Percentiles rank a stretch among this genome's conserved stretches.
These are phyloP conservation scores for Bruguiera hainesii DNA, from an alignment of 441 rosid species.

Conservation along the genomic window DNA sequence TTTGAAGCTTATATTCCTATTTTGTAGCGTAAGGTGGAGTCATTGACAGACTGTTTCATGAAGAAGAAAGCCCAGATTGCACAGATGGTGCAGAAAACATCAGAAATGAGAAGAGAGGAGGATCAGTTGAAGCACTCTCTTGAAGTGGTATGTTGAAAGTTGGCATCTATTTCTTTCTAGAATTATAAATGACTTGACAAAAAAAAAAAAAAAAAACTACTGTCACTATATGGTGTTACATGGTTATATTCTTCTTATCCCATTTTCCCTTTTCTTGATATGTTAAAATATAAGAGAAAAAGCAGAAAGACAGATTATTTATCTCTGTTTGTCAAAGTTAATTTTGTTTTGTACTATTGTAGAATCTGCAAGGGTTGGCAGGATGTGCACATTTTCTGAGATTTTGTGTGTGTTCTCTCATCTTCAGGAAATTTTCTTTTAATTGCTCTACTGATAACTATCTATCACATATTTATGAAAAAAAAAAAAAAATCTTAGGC, in stretches of 20 bases:
- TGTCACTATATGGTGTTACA: too few relatives aligned
- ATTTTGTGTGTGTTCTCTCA: too few relatives aligned
- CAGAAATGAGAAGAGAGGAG: slow-evolving; percentile 63
- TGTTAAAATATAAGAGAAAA: neutral
- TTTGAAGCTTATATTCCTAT: slow-evolving; percentile 10
- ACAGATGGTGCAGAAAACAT: slow-evolving; percentile 59
- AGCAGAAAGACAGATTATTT: neutral
- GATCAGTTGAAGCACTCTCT: slow-evolving; percentile 49
- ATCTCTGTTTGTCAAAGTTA: neutral
- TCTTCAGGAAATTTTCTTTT: neutral
- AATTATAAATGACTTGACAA: neutral
- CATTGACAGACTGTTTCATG: slow-evolving; percentile 39
- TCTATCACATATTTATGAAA: too few relatives aligned
- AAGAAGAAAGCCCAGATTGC: slow-evolving; percentile 72
- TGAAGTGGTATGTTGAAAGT: slow-evolving; percentile 50
- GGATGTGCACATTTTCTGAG: too few relatives aligned
- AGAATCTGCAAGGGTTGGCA: too few relatives aligned
- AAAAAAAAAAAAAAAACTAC: too few relatives aligned
- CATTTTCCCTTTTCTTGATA: neutral
- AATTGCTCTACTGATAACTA: neutral
- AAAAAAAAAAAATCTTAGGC: slow-evolving; percentile 42
- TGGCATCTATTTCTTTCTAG: slow-evolving; percentile 1
- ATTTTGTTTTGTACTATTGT: too few relatives aligned
- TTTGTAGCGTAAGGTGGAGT: slow-evolving; percentile 52
- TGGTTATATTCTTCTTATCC: neutral